Percentiles rank a stretch among this genome's conserved stretches.
Evolutionary conservation across 345 rosid genomes (phyloP).

Genomic region (Limnanthes douglasii): DNA sequence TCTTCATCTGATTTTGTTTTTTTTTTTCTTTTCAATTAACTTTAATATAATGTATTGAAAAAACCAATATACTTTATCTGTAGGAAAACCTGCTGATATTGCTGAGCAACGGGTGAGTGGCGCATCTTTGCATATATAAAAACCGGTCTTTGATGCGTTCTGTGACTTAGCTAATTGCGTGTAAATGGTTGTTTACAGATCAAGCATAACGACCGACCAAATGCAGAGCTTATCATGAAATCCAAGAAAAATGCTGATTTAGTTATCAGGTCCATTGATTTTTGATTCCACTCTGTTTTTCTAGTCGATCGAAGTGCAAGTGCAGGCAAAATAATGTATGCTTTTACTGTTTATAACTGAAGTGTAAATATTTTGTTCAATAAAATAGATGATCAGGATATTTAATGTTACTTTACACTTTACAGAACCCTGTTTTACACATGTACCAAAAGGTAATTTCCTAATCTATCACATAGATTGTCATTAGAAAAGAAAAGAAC

Average conservation of each 20-base stretch:
- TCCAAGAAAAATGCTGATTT: constrained; percentile 64
- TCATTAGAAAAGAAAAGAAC: too few species aligned
- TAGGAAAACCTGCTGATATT: constrained; percentile 68
- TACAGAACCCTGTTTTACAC: too few species aligned
- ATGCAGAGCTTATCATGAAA: constrained; percentile 67
- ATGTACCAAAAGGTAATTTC: too few species aligned
- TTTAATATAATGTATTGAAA: too few species aligned
- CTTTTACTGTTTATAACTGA: too few species aligned
- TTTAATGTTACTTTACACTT: too few species aligned
- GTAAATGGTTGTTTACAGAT: constrained; percentile 31
- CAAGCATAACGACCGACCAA: constrained; percentile 64
- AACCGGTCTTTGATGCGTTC: not conserved
- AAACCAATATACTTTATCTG: not conserved
- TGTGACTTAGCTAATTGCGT: not conserved
- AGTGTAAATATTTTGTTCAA: too few species aligned
- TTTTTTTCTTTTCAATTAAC: not conserved
- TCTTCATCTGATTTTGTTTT: not conserved
- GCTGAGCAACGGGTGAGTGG: constrained; percentile 72
- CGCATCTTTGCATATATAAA: not conserved
- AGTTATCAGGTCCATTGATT: constrained; percentile 36
- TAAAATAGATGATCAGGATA: too few species aligned
- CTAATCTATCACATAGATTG: too few species aligned
- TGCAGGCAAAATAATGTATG: too few species aligned
- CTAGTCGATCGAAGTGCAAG: too few species aligned
- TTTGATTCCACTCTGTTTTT: constrained; percentile 13